phyloP scores from a whole-genome alignment of 2,329 filamentous ascomycete genomes.

The Fusarium nisikadoi region DNA sequence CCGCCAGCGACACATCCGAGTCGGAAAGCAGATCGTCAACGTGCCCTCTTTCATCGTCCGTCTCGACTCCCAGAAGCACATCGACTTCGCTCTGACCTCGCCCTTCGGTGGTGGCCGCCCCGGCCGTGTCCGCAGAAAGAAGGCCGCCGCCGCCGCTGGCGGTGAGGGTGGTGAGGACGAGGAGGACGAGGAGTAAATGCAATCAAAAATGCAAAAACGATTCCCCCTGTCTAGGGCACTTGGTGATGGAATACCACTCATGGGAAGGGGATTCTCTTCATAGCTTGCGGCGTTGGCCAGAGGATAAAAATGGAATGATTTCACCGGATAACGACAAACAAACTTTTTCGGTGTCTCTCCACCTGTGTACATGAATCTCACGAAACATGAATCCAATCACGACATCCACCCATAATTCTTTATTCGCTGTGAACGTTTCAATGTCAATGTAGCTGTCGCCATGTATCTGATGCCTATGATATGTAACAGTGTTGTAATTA shows the following conservation, averaged over 20 bases:
- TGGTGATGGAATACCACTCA: constrained; percentile 51
- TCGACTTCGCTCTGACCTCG: constrained; percentile 97
- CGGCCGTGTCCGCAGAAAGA: constrained; percentile 99
- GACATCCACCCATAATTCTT: background rate
- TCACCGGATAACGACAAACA: constrained; percentile 46
- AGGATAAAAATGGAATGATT: constrained; percentile 60
- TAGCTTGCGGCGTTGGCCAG: constrained; percentile 63
- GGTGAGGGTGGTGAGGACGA: constrained; percentile 83
- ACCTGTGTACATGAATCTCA: constrained; percentile 43
- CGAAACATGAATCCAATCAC: constrained; percentile 38
- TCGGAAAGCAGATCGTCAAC: constrained; percentile 99
- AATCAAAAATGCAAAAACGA: constrained; percentile 46
- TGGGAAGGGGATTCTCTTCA: constrained; percentile 56
- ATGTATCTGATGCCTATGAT: background rate
- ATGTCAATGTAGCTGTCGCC: background rate
- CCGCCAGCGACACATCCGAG: constrained; percentile 99
- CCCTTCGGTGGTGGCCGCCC: constrained; percentile 97
- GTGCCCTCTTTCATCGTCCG: constrained; percentile 99
- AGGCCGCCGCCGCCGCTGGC: constrained; percentile 95
- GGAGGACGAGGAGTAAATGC: constrained; percentile 80
- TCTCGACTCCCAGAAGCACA: constrained; percentile 99
- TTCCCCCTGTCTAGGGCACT: constrained; percentile 46
- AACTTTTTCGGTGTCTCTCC: constrained; percentile 30
- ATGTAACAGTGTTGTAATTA: background rate
- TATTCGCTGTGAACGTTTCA: constrained; percentile 19